phyloP scores from a whole-genome alignment of 176 grass and related monocot genomes.

The Hordeum vulgare region MorexV3_pseudomolecules_assembly NC_058522.1:347176565-347177064 shows the following conservation, averaged over 20 bases:
- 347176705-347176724: conserved; percentile 44
- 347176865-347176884: conserved; percentile 68
- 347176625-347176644: conserved; percentile 48
- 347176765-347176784: conserved; percentile 42
- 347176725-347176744: conserved; percentile 67
- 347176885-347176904: conserved; percentile 69
- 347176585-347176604: conserved; percentile 66
- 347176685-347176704: conserved; percentile 59
- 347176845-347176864: conserved; percentile 50
- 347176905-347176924: conserved; percentile 57
- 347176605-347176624: conserved; percentile 70
- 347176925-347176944: conserved; percentile 32
- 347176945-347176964: conserved; percentile 69
- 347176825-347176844: conserved; percentile 66
- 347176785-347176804: conserved; percentile 44
- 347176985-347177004: conserved; percentile 34
- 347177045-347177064: conserved; percentile 51
- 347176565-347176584: conserved; percentile 8
- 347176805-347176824: conserved; percentile 65
- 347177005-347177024: conserved; percentile 60
- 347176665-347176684: conserved; percentile 94
- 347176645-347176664: conserved; percentile 65
- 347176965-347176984: conserved; percentile 77
- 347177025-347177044: conserved; percentile 67
- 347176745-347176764: conserved; percentile 74